Base-by-base conservation (phyloP, 768 basidiomycete species). In the Trametes coccinea region DNA sequence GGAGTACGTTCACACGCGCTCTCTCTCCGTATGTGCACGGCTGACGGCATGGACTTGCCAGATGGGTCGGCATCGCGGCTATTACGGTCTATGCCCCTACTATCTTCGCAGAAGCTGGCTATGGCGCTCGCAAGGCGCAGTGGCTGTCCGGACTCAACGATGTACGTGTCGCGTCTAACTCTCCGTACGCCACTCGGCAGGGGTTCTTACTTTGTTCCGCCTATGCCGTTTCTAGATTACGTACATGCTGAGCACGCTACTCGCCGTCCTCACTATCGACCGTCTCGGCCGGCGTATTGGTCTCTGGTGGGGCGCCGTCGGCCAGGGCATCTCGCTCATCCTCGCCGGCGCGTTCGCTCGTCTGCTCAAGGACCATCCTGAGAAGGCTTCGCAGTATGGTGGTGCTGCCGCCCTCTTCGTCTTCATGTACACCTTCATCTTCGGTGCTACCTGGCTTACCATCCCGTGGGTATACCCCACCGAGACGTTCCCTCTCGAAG, bases 401-500 rank as follows among this genome's bases (percentile, higher is more conserved):
- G 78, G 76, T 29, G 78, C 78, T 0, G 77, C 78, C 0, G 79
- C 78, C 4, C 73, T 77, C 63, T 79, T 79, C 69, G 74, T 80
- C 33, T 80, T 80, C 69, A 56, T 76, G 33, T 80, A 79, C 64
- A 80, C 78, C 0, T 73, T 74, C 13, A 64, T 78, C 16, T 80
- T 79, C 66, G 79, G 78, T 39, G 79, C 78, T 40, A 80, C 79
- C n/a, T 80, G 79, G 79, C 69, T 79, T 39, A 78, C 78, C 5
- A 79, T 79, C 55, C 78, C 78, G 2, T 74, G 73, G 73, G 72
- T 68, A 27, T 70, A 62, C 65, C 73, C 73, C 13, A 74, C 74
- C 11, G 69, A 79, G 74, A 79, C 74, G 13, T 80, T 78, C 71
- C 78, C 78, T 16, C 74, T 79, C 27, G 75, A 77, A 56, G 75